phyloP scores from a whole-genome alignment of 1,139 yeast species.

The Scheffersomyces titani region DNA sequence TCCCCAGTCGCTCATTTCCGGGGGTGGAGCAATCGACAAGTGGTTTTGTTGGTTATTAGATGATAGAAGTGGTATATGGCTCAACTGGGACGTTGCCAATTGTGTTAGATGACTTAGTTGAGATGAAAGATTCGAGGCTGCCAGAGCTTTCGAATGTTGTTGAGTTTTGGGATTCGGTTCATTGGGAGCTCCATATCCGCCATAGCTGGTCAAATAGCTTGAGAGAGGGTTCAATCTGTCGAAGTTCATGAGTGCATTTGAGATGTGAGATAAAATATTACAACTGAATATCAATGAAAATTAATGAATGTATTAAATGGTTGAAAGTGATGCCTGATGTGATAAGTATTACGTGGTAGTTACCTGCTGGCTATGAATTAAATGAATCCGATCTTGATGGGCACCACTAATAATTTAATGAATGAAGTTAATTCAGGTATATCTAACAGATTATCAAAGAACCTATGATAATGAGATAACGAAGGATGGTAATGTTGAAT shows the following conservation, averaged over 20 bases:
- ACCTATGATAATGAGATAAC: background rate
- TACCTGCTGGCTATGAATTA: background rate
- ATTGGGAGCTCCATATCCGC: constrained; percentile 5
- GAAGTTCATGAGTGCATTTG: constrained; percentile 26
- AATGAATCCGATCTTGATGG: background rate
- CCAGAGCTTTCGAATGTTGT: background rate
- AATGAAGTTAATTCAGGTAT: background rate
- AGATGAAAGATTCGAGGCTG: background rate
- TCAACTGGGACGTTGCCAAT: background rate
- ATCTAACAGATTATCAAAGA: background rate
- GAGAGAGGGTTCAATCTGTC: constrained; percentile 33
- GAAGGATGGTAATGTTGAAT: background rate
- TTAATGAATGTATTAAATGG: background rate
- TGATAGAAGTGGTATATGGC: background rate
- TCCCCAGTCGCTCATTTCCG: constrained; percentile 44
- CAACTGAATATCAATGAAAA: background rate
- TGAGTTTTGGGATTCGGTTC: background rate
- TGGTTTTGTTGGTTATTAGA: background rate
- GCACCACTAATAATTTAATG: background rate
- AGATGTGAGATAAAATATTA: background rate
- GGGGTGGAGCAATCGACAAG: background rate
- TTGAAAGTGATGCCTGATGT: no score
- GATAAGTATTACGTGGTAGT: background rate
- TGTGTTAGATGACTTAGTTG: background rate
- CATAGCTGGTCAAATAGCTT: constrained; percentile 16